Base-by-base conservation (phyloP, 805 yeast species). In the Candida succiphila region DNA sequence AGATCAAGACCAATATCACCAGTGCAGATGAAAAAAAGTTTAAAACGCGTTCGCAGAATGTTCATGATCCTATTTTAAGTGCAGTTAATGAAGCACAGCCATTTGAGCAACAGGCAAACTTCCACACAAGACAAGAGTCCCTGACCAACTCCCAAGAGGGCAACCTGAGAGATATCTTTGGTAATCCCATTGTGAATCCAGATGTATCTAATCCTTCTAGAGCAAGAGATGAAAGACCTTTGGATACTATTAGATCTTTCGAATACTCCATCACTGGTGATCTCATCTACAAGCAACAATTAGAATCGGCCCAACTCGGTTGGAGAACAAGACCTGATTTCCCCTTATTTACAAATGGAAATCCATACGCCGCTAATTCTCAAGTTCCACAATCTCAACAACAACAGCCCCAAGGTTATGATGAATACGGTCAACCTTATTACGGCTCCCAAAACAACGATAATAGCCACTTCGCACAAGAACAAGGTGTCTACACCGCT, bases 41-140 rank as follows among this genome's bases (percentile, higher is more conserved):
- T 46, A 79, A 80, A 49, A 65, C 73, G 46, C 72, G 82, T 46
- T 68, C 86, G 1, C 77, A 75, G 27, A 72, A 80, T 35, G 75
- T 80, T 22, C 85, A 81, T 45, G 96, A 87, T 60, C 96, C 96
- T n/a, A 78, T 92, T 38, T 63, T 92, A 41, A 70, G 80, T 25
- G 98, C 98, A 3, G 94, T 92, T 30, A 87, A 82, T 51, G 97
- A 89, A 58, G 89, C 81, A 7, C 97, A 92, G 63, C 98, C 98
- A 7, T 92, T 85, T 54, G 95, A 92, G 59, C 73, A 72, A 51
- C 47, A 54, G 42, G 49, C 64, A 61, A 56, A 54, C 35, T 46
- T 44, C 19, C 64, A 58, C 37, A 52, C 52, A 28, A 50, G 63
- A 47, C 50, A 42, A 32, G 44, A 57, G 7, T 56, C 62, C 16